Evolutionary conservation across 768 basidiomycete genomes (phyloP), one percentile per base, ranked within the genome.

Genomic region (Tulasnella sp.): DNA sequence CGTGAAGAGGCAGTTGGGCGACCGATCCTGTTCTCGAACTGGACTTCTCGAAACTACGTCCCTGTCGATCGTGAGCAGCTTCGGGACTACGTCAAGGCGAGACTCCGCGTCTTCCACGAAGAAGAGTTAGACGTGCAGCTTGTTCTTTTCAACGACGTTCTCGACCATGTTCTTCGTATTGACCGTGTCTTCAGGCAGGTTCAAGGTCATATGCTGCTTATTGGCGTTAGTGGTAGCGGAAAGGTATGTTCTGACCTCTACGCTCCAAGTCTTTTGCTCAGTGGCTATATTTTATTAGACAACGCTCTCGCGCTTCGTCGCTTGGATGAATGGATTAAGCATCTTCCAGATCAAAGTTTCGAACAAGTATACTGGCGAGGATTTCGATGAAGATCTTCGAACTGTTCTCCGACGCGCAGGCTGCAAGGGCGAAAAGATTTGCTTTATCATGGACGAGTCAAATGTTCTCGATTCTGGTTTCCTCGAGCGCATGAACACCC

Each of bases 361-460:
- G 34, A 99, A 99, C 88, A 97, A 96, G 84, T 99, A 99, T 85
- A 98, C 96, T 1, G 97, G 95, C 34, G 97, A 97, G 21, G 98
- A 99, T 85, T 99, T 99, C 83, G 98, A 99, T 82, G 97, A 99
- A 81, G 98, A 99, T 85, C 88, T 99, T 71, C 92, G 98, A 58
- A 94, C 92, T 0, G 98, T 99, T 7, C 91, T 99, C 48, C 94
- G 98, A 68, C 93, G 98, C 46, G 89, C 97, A 9, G 98, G 98
- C 8, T 98, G 96, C 88, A 99, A 99, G 84, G 96, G 96, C 82
- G 98, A 99, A 86, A 99, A 99, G 87, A 93, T 99, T 74, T 98
- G 96, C 85, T 99, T 99, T 89, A 99, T 99, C 87, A 98, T 99
- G 98, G 98, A 99, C 85, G 98, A 99, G 85, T 99, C 98, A 4